phyloP scores from a whole-genome alignment of 2,329 filamentous ascomycete species.

The Hawksworthiomyces lignivorus region DNA sequence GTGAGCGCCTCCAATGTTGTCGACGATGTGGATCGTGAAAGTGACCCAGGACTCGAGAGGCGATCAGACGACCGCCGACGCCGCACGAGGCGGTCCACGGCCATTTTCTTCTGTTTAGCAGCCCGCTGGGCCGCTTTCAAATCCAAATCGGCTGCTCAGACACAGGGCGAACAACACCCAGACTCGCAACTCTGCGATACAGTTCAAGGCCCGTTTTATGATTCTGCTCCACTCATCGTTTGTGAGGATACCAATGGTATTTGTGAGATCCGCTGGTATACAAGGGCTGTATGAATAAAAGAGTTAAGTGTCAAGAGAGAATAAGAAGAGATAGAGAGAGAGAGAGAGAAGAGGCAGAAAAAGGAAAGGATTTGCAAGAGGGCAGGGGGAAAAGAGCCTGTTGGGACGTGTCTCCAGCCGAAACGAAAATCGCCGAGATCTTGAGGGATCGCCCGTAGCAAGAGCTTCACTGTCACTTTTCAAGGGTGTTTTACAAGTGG shows the following conservation, averaged over 20 bases:
- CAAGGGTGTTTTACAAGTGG: too few relatives aligned
- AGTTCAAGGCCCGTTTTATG: too few relatives aligned
- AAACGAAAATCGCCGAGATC: conserved; percentile 7
- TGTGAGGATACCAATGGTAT: not conserved
- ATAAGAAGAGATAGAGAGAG: not conserved
- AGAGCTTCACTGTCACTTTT: too few relatives aligned
- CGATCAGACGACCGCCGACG: not conserved
- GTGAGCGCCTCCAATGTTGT: not conserved
- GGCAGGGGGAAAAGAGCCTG: too few relatives aligned
- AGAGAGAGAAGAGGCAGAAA: too few relatives aligned
- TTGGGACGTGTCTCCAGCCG: conserved; percentile 3
- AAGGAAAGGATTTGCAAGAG: conserved; percentile 5
- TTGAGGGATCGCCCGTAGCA: conserved; percentile 6
- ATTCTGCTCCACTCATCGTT: too few relatives aligned
- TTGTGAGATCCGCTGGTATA: not conserved
- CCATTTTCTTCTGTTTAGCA: too few relatives aligned
- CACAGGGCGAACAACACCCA: too few relatives aligned
- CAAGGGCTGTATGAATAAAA: not conserved
- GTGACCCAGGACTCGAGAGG: not conserved
- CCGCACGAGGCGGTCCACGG: not conserved
- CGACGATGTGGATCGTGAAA: conserved; percentile 2
- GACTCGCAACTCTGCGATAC: too few relatives aligned
- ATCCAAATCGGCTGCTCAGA: too few relatives aligned
- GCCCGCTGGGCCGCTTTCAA: too few relatives aligned
- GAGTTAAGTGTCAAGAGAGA: conserved; percentile 1